A percentile compares a stretch with the other conserved stretches of the same genome.
phyloP scores from a whole-genome alignment of 495 filamentous ascomycete genomes.

The Penicillium goetzii region DNA sequence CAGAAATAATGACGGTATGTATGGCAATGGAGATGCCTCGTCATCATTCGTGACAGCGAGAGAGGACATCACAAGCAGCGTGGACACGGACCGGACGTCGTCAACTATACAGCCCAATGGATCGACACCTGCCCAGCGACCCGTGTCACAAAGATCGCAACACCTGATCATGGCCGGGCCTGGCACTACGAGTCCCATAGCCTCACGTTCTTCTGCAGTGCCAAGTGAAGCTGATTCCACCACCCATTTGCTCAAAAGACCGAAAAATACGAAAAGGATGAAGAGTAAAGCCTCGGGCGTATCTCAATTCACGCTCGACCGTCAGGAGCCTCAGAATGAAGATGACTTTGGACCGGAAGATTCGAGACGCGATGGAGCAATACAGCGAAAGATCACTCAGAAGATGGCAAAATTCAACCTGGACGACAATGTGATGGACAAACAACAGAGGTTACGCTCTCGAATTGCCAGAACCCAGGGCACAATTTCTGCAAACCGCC shows the following conservation, averaged over 20 bases:
- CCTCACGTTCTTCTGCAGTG: constrained; percentile 26
- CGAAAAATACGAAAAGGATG: constrained; percentile 34
- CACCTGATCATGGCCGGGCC: constrained; percentile 25
- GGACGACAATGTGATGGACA: constrained; percentile 47
- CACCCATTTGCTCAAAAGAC: constrained; percentile 38
- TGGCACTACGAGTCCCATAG: constrained; percentile 27
- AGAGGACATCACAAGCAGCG: constrained; percentile 25
- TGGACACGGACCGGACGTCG: constrained; percentile 19
- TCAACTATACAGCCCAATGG: constrained; percentile 25
- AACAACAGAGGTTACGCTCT: constrained; percentile 42
- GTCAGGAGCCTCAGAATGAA: constrained; percentile 43
- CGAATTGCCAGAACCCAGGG: constrained; percentile 44
- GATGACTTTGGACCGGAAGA: constrained; percentile 17
- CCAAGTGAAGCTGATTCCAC: constrained; percentile 46
- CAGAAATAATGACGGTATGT: constrained; percentile 10
- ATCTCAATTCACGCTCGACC: constrained; percentile 32
- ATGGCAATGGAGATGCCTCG: constrained; percentile 24
- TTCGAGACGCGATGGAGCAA: constrained; percentile 11
- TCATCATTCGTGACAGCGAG: constrained; percentile 42
- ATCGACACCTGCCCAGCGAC: constrained; percentile 7
- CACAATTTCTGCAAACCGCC: constrained; percentile 43
- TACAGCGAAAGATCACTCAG: constrained; percentile 27
- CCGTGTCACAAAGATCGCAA: constrained; percentile 22
- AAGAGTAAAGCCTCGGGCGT: constrained; percentile 34
- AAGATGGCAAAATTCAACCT: constrained; percentile 50